A percentile compares a stretch with the other conserved stretches of the same genome.
Evolutionary conservation across 2,329 filamentous ascomycete species (phyloP).

Genomic region (Botrytis fragariae): DNA sequence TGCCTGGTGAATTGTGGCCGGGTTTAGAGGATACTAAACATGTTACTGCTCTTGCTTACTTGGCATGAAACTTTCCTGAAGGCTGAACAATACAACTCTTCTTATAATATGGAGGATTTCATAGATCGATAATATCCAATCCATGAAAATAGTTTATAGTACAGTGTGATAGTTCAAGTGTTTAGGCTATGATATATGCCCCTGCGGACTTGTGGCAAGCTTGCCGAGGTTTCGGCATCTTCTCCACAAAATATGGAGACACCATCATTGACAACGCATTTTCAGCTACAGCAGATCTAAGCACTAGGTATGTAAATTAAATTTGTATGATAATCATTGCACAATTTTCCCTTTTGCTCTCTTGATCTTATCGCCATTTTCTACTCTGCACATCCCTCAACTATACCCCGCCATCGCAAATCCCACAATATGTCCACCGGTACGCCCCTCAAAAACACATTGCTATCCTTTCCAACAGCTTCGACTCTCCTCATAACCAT

Average conservation of each 20-base stretch:
- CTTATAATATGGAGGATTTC: not conserved
- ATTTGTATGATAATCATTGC: conserved; percentile 8
- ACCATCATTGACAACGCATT: conserved; percentile 8
- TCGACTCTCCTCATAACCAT: conserved; percentile 59
- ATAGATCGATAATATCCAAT: not conserved
- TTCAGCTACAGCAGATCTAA: not conserved
- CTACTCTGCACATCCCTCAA: conserved; percentile 5
- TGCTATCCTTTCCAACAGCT: conserved; percentile 48
- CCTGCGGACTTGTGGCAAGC: not conserved
- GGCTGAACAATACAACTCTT: not conserved
- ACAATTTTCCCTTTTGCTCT: conserved; percentile 8
- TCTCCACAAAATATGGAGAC: conserved; percentile 3
- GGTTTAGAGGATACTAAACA: not conserved
- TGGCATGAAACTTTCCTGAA: not conserved
- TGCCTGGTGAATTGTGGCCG: not conserved
- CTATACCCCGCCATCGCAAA: conserved; percentile 10
- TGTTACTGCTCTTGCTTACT: not conserved
- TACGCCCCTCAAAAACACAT: conserved; percentile 15
- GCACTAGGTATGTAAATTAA: conserved; percentile 1
- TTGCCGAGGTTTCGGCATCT: not conserved
- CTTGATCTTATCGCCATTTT: conserved; percentile 2
- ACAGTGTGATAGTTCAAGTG: not conserved
- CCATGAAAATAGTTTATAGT: not conserved
- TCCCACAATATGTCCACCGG: conserved; percentile 17
- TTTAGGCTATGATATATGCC: not conserved